Percentiles rank a stretch among this genome's conserved stretches.
Evolutionary conservation across 192 early-diverging fungal species (phyloP).

Genomic region (Podila verticillata): DNA sequence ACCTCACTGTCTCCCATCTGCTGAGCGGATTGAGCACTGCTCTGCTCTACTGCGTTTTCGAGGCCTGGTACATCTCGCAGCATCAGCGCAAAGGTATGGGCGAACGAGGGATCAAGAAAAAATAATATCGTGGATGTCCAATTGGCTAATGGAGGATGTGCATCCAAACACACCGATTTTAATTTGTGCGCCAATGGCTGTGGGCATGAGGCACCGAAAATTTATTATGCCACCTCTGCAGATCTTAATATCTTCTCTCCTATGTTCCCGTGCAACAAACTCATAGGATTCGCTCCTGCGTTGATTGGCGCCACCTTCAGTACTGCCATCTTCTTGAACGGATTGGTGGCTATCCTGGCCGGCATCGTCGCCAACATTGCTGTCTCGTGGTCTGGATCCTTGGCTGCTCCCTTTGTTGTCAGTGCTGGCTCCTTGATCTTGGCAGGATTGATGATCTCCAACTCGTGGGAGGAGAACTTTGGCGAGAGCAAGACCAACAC

Average conservation of each 20-base stretch:
- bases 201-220: too few species aligned
- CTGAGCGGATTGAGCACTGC: slow-evolving; percentile 61
- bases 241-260: too few species aligned
- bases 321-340: slow-evolving; percentile 72
- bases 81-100: slow-evolving; percentile 56
- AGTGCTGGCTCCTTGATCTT: slow-evolving; percentile 60
- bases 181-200: too few species aligned
- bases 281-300: slow-evolving; percentile 58
- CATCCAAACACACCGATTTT: too few species aligned
- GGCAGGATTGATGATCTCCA: slow-evolving; percentile 59
- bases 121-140: neutral
- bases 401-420: slow-evolving; percentile 70
- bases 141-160: neutral
- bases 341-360: slow-evolving; percentile 72
- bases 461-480: slow-evolving; percentile 80
- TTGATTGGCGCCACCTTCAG: slow-evolving; percentile 72
- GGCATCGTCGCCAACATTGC: slow-evolving; percentile 72
- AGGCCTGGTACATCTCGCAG: slow-evolving; percentile 69
- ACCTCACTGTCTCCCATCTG: slow-evolving; percentile 57
- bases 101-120: neutral
- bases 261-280: too few species aligned
- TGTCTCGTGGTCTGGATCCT: slow-evolving; percentile 60
- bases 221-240: too few species aligned
- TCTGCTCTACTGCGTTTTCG: slow-evolving; percentile 67
- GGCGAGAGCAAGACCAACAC: slow-evolving; percentile 58